These are phyloP conservation scores for Pythium folliculosum DNA, from an alignment of 352 stramenopile genomes.

Conservation along the genomic window DNA sequence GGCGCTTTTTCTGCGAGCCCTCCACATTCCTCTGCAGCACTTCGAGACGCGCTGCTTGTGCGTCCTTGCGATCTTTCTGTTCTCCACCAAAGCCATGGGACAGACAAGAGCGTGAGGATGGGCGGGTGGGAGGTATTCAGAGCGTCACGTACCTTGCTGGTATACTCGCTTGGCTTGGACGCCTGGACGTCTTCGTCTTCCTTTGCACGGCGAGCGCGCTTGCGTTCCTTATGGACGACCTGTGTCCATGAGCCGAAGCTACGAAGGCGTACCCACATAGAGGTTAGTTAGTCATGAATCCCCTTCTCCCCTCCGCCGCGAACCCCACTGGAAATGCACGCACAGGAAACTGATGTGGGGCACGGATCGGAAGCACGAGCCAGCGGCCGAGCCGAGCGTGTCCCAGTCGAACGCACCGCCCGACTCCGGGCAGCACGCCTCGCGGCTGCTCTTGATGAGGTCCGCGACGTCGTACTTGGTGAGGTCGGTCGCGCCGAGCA, in stretches of 20 bases:
- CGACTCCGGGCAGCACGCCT: slow-evolving; percentile 43
- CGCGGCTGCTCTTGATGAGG: slow-evolving; percentile 52
- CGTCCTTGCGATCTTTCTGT: slow-evolving; percentile 78
- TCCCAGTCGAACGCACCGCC: slow-evolving; percentile 62
- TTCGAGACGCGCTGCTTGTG: slow-evolving; percentile 68
- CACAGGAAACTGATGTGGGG: slow-evolving; percentile 74
- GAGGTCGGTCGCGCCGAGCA: slow-evolving; percentile 66
- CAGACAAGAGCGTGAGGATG: too few relatives aligned
- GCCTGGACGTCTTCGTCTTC: slow-evolving; percentile 57
- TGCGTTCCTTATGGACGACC: slow-evolving; percentile 71
- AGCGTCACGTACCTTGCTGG: slow-evolving; percentile 49
- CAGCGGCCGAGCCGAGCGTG: slow-evolving; percentile 52
- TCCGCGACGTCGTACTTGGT: slow-evolving; percentile 80
- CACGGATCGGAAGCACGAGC: slow-evolving; percentile 71
- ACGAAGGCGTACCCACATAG: not conserved
- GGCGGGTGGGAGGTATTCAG: too few relatives aligned
- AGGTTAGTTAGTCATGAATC: too few relatives aligned
- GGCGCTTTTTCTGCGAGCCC: slow-evolving; percentile 31
- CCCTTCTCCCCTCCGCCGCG: too few relatives aligned
- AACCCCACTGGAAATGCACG: not conserved
- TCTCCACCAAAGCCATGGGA: slow-evolving; percentile 4
- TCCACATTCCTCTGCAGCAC: slow-evolving; percentile 66
- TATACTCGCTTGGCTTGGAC: slow-evolving; percentile 72
- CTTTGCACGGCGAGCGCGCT: slow-evolving; percentile 41
- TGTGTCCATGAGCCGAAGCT: slow-evolving; percentile 81